Base-by-base conservation (phyloP, 352 stramenopile species). In the Pythium monospermum region DNA sequence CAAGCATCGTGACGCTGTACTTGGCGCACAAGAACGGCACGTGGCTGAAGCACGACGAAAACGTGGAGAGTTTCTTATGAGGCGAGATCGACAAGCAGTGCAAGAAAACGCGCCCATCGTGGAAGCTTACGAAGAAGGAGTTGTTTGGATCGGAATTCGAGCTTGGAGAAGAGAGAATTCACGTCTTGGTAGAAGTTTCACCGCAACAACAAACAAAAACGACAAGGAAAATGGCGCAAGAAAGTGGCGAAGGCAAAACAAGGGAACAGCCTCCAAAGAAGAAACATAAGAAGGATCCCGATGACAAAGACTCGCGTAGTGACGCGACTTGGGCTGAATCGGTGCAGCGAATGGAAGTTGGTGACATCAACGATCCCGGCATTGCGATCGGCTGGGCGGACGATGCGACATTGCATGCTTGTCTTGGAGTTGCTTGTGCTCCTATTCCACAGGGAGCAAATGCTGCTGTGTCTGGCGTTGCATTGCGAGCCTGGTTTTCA, bases 131-230 rank as follows among this genome's bases (percentile, higher is more conserved):
- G 3, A 50, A 64, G 32, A 39, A 12, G 46, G 52, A 62, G 40
- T 48, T 57, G 39, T 52, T 62, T 57, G 47, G 47, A 44, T 51
- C 44, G 46, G 32, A 51, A 39, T 57, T 63, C 55, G 19, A 46
- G 40, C 55, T 42, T 40, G 47, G 48, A 53, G 47, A 63, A 40
- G 43, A 61, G 36, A 43, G 33, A 49, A 45, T 62, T 57, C 47
- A 62, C 54, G 54, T 62, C 30, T 46, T 57, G 54, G 46, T 61
- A 45, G 43, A 59, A 52, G 38, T 59, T 22, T 40, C 28, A 51
- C 44, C 44, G 44, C 30, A 40, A 51, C 44, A 51, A 51, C 44
- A 51, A 40, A 40, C 44, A 51, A 51, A 30, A 51, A 54, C 32
- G 36, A 54, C 47, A 45, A 54, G 35, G 36, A 54, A 52, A 45